phyloP scores from a whole-genome alignment of 305 asterid species.

The Solanum hybrid region DNA sequence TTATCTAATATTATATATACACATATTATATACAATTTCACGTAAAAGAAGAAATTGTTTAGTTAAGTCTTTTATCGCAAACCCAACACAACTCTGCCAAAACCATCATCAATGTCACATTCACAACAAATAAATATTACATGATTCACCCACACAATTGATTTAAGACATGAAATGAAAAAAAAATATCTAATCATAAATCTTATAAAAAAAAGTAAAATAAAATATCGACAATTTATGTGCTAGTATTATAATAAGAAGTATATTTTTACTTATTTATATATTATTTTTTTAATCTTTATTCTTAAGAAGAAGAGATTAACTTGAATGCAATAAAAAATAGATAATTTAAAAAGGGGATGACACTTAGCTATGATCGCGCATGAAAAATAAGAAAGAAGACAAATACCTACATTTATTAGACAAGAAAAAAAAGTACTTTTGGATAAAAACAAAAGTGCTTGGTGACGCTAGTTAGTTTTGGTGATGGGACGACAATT shows the following conservation, averaged over 20 bases:
- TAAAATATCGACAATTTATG: background rate
- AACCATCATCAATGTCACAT: background rate
- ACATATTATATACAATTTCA: background rate
- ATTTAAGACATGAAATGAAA: background rate
- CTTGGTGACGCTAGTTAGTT: background rate
- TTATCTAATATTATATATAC: background rate
- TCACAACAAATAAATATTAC: background rate
- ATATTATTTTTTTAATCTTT: no score
- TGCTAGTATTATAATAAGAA: background rate
- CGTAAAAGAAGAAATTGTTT: background rate
- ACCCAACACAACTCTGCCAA: background rate
- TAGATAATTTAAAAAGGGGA: background rate
- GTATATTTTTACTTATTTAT: background rate
- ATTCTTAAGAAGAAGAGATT: background rate
- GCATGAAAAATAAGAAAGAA: background rate
- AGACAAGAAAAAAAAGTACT: background rate
- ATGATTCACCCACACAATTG: background rate
- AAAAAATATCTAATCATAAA: background rate
- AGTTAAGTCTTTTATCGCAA: background rate
- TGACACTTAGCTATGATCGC: background rate
- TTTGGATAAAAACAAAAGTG: background rate
- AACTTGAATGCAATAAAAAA: background rate
- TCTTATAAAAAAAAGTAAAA: background rate
- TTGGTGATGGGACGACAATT: background rate
- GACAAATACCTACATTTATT: background rate